phyloP scores from a whole-genome alignment of 163 green algal species.

The Dunaliella salina region DNA sequence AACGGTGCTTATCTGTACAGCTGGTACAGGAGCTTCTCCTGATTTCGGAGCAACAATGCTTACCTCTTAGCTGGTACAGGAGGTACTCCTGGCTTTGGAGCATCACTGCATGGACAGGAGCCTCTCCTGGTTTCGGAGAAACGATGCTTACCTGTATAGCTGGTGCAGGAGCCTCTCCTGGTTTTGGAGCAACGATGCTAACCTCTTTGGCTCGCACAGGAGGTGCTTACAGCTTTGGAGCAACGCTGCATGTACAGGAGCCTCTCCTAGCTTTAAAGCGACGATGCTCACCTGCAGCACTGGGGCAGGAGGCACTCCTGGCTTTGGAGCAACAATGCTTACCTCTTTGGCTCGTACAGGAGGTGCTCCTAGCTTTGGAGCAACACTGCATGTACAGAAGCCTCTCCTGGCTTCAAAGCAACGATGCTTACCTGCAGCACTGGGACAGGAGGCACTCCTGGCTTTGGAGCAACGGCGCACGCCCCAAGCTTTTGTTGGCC shows the following conservation, averaged over 20 bases:
- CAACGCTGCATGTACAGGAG: too few relatives aligned
- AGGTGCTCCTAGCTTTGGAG: too few relatives aligned
- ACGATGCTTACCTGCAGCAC: conserved; percentile 2
- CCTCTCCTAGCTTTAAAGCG: too few relatives aligned
- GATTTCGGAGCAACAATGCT: conserved; percentile 13
- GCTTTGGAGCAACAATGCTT: conserved; percentile 13
- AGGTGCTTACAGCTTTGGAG: too few relatives aligned
- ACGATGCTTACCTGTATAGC: conserved; percentile 3
- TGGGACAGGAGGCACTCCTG: not conserved
- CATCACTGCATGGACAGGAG: too few relatives aligned
- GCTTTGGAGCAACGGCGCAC: conserved; percentile 14
- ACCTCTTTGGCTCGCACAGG: too few relatives aligned
- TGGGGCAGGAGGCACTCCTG: not conserved
- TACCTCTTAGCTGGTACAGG: too few relatives aligned
- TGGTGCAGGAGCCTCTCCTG: not conserved
- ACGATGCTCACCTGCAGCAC: conserved; percentile 1
- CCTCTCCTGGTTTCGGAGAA: too few relatives aligned
- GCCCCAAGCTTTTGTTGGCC: conserved; percentile 45
- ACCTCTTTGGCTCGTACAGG: too few relatives aligned
- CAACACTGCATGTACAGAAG: too few relatives aligned
- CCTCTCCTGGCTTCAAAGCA: too few relatives aligned
- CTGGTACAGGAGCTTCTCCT: not conserved
- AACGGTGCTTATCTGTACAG: not conserved
- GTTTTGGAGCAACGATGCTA: conserved; percentile 13
- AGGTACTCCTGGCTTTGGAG: too few relatives aligned